phyloP scores from a whole-genome alignment of 2,329 filamentous ascomycete species.

The Arthrobotrys musiformis region DNA sequence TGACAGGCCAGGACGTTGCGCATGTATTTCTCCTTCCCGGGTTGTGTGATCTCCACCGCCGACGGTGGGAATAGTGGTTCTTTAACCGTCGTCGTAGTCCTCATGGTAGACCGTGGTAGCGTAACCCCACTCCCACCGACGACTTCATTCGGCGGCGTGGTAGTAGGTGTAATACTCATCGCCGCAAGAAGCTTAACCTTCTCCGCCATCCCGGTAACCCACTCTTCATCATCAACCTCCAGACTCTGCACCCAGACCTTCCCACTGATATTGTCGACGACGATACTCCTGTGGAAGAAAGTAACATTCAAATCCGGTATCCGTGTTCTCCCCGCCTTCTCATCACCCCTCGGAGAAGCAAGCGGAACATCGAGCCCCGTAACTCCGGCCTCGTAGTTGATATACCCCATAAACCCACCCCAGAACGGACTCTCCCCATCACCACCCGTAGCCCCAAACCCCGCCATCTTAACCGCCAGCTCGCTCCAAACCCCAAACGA shows the following conservation, averaged over 20 bases:
- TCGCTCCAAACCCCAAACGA: constrained; percentile 61
- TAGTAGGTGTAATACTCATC: constrained; percentile 57
- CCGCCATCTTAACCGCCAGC: constrained; percentile 63
- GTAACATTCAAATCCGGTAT: constrained; percentile 78
- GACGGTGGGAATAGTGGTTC: constrained; percentile 26
- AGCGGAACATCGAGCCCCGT: constrained; percentile 68
- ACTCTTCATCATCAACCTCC: constrained; percentile 64
- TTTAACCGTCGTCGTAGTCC: neutral
- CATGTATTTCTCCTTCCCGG: constrained; percentile 60
- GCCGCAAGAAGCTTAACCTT: constrained; percentile 60
- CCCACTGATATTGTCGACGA: constrained; percentile 76
- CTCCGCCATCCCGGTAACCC: constrained; percentile 65
- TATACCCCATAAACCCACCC: constrained; percentile 84
- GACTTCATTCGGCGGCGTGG: constrained; percentile 55
- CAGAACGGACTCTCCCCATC: constrained; percentile 71
- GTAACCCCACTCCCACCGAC: neutral
- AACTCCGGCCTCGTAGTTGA: constrained; percentile 85
- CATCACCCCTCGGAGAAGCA: constrained; percentile 54
- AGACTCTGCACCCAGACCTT: constrained; percentile 76
- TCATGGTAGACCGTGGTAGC: neutral
- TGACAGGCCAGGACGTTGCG: constrained; percentile 62
- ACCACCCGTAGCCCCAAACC: constrained; percentile 61
- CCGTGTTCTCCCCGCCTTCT: constrained; percentile 61
- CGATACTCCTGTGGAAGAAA: constrained; percentile 80
- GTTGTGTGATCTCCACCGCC: constrained; percentile 51